Evolutionary conservation across 2,329 filamentous ascomycete species (phyloP), one percentile per base, ranked within the genome.

Genomic region (Epichloe elymi): DNA sequence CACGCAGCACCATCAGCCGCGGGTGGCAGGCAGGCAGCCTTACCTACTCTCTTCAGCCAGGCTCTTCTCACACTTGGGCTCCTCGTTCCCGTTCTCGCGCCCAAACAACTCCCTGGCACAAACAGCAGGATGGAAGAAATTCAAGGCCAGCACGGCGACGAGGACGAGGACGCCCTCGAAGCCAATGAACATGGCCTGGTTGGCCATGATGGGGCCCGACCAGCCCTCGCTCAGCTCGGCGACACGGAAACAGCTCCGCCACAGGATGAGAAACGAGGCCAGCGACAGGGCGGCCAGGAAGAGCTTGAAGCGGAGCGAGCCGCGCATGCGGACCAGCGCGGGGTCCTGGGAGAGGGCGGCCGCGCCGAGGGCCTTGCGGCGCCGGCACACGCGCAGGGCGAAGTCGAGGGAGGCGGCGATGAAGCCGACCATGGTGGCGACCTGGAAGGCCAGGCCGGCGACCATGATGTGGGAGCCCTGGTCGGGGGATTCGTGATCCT

Each of bases 221-320:
- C 80, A 88, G 1, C 83, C 83, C 49, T 76, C 70, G 55, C 74
- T 77, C 55, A 87, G 66, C 71, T 87, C 83, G 0, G 76, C 78
- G 20, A 85, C 76, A 50, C 84, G 75, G 64, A 80, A 87, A 41
- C 80, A 75, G 56, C 76, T 81, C 8, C 84, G 72, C 58, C 78
- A 76, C 54, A 86, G 76, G 59, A 87, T 80, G 57, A 73, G 75
- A 12, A 84, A 49, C n/a, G 80, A 82, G 2, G 80, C 73, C 2
- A 83, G 62, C 1, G 67, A 61, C 17, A 85, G 69, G 11, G 75
- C 77, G n/a, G 58, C 59, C 5, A 81, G 62, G 62, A 83, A 84
- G 12, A 69, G 68, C 50, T 68, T 69, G 66, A 83, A 82, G 23
- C 63, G 60, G 44, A 57, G 58, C 14, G 70, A 71, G 40, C 61